These are phyloP conservation scores for Gymnopilus junonius DNA, from an alignment of 768 basidiomycete species.

Conservation along the genomic window DNA sequence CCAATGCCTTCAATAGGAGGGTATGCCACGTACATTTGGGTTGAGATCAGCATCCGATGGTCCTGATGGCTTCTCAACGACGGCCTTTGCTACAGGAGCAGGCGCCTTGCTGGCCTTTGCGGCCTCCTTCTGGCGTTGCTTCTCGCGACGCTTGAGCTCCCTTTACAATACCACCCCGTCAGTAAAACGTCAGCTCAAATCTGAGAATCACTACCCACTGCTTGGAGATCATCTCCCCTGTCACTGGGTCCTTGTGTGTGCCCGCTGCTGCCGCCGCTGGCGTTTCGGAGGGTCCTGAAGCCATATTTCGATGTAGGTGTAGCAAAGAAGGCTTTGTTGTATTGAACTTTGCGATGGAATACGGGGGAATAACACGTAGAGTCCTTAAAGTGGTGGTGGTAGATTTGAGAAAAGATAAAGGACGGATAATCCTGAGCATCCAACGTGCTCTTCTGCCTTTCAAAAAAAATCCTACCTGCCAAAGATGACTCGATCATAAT, in stretches of 20 bases:
- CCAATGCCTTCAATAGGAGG: conserved; percentile 2
- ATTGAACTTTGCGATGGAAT: conserved; percentile 5
- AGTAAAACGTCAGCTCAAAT: conserved; percentile 23
- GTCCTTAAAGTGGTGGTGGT: not conserved
- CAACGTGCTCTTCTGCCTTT: not conserved
- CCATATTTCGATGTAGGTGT: conserved; percentile 38
- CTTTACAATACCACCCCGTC: conserved; percentile 61
- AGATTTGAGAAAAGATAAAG: conserved; percentile 25
- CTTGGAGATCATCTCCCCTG: conserved; percentile 98
- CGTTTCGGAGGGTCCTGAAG: conserved; percentile 34
- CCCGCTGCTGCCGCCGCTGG: conserved; percentile 44
- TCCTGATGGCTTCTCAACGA: conserved; percentile 29
- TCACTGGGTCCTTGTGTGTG: conserved; percentile 79
- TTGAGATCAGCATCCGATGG: conserved; percentile 84
- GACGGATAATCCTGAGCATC: conserved; percentile 4
- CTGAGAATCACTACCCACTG: conserved; percentile 56
- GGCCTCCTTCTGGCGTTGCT: conserved; percentile 84
- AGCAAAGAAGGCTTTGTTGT: conserved; percentile 2
- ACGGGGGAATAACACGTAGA: conserved; percentile 8
- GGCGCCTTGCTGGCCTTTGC: conserved; percentile 64
- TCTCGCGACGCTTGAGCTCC: conserved; percentile 92
- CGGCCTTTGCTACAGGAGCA: conserved; percentile 43
- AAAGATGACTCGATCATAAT: conserved; percentile 3
- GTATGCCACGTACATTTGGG: conserved; percentile 73
- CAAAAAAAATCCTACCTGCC: not conserved